phyloP scores from a whole-genome alignment of 73 alveolate species.

The Paraurostyla sp. region DNA sequence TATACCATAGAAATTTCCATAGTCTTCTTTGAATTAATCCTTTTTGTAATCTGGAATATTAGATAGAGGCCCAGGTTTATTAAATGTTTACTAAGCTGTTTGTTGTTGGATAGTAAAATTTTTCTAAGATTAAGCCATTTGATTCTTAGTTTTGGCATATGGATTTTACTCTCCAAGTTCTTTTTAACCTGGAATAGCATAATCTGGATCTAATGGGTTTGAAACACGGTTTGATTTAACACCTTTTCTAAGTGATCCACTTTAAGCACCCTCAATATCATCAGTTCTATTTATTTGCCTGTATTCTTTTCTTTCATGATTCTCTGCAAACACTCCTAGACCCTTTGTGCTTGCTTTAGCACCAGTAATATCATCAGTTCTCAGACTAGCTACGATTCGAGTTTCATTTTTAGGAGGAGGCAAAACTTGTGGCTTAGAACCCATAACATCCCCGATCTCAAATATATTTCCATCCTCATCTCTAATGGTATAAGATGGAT shows the following conservation, averaged over 20 bases:
- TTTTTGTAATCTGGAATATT: constrained; percentile 15
- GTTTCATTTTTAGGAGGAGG: constrained; percentile 66
- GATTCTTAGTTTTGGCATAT: constrained; percentile 25
- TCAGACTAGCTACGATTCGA: constrained; percentile 16
- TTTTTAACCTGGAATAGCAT: constrained; percentile 68
- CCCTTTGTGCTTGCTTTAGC: constrained; percentile 78
- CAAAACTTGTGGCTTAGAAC: constrained; percentile 65
- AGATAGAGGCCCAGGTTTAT: constrained; percentile 17
- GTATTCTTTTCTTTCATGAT: constrained; percentile 74
- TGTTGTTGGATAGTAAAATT: constrained; percentile 6
- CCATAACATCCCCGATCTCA: constrained; percentile 75
- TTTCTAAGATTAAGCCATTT: background rate
- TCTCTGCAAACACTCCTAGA: constrained; percentile 50
- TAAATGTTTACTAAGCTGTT: constrained; percentile 29
- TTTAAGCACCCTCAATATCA: constrained; percentile 91
- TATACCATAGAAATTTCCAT: constrained; percentile 58
- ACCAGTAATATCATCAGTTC: constrained; percentile 77
- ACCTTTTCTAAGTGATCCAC: constrained; percentile 89
- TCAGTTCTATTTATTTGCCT: constrained; percentile 72
- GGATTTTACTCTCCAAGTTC: constrained; percentile 62
- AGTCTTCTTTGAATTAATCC: constrained; percentile 53
- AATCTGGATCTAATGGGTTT: constrained; percentile 83
- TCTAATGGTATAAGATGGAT: constrained; percentile 86
- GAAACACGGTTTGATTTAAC: constrained; percentile 83
- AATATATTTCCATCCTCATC: constrained; percentile 78